phyloP scores from a whole-genome alignment of 805 yeast genomes.

The Yamadazyma sp. region DNA sequence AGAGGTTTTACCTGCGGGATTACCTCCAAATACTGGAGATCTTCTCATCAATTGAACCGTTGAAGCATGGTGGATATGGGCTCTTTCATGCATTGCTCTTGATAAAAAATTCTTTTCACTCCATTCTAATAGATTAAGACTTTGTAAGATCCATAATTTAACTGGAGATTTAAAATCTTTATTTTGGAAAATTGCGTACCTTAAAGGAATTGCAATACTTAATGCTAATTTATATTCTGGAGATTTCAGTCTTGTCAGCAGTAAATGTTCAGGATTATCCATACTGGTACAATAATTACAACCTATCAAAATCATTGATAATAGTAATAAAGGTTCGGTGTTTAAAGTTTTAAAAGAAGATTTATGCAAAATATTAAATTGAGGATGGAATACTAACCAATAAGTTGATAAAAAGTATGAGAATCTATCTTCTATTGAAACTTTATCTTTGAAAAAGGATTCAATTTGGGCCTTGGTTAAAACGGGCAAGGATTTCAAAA shows the following conservation, averaged over 20 bases:
- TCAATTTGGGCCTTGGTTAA: conserved; percentile 24
- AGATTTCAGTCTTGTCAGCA: conserved; percentile 17
- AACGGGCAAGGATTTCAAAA: conserved; percentile 28
- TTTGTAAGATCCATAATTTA: conserved; percentile 70
- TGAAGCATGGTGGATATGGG: conserved; percentile 84
- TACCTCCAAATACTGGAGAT: conserved; percentile 73
- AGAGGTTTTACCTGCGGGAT: conserved; percentile 36
- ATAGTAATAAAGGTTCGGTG: conserved; percentile 48
- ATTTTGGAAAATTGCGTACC: conserved; percentile 69
- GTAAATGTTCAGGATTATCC: conserved; percentile 9
- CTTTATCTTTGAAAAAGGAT: conserved; percentile 22
- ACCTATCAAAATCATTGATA: conserved; percentile 58
- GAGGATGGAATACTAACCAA: conserved; percentile 60
- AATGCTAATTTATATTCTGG: conserved; percentile 43
- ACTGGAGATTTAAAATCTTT: conserved; percentile 78
- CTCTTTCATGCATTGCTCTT: conserved; percentile 73
- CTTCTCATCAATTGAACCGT: conserved; percentile 75
- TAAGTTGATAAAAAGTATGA: conserved; percentile 39
- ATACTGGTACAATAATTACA: conserved; percentile 36
- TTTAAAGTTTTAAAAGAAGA: conserved; percentile 53
- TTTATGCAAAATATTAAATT: conserved; percentile 56
- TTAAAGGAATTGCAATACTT: conserved; percentile 52
- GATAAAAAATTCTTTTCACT: conserved; percentile 73
- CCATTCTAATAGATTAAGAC: conserved; percentile 69
- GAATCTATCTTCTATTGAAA: conserved; percentile 26